Percentiles rank a stretch among this genome's conserved stretches.
Evolutionary conservation across 768 basidiomycete genomes (phyloP).

Genomic region (Psilocybe tampanensis): DNA sequence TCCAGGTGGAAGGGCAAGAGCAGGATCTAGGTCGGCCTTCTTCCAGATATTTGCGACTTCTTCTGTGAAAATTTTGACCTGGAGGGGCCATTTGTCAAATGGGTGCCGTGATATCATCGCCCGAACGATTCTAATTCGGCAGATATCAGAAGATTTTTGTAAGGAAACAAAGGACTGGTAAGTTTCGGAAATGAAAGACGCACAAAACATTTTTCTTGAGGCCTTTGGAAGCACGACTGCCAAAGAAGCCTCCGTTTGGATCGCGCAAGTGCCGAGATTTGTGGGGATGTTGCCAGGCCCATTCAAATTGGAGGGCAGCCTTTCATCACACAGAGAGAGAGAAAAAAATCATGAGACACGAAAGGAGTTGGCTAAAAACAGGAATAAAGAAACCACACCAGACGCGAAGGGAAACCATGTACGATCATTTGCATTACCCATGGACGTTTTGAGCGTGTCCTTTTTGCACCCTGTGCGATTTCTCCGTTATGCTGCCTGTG

Average conservation of each 20-base stretch:
- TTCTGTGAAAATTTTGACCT: conserved; percentile 72
- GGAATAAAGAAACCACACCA: conserved; percentile 29
- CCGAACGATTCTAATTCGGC: conserved; percentile 51
- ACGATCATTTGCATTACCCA: conserved; percentile 90
- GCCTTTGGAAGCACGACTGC: conserved; percentile 29
- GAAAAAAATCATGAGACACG: neutral
- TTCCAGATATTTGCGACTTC: conserved; percentile 62
- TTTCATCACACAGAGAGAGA: conserved; percentile 30
- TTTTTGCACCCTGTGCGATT: conserved; percentile 68
- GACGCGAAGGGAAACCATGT: conserved; percentile 78
- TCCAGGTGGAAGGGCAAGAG: conserved; percentile 47
- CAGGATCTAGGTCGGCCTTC: conserved; percentile 24
- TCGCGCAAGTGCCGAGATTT: conserved; percentile 65
- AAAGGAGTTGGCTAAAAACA: neutral
- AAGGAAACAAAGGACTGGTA: neutral
- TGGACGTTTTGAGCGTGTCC: conserved; percentile 60
- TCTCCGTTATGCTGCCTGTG: conserved; percentile 82
- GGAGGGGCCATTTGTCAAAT: conserved; percentile 73
- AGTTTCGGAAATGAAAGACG: conserved; percentile 20
- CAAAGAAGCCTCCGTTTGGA: conserved; percentile 41
- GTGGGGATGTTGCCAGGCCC: conserved; percentile 85
- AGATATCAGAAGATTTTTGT: neutral
- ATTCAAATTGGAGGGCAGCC: conserved; percentile 79
- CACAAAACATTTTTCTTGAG: conserved; percentile 52
- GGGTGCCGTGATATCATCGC: conserved; percentile 68